Conservation (phyloP, 139 green algal species). For the Asterochloris erici region DNA sequence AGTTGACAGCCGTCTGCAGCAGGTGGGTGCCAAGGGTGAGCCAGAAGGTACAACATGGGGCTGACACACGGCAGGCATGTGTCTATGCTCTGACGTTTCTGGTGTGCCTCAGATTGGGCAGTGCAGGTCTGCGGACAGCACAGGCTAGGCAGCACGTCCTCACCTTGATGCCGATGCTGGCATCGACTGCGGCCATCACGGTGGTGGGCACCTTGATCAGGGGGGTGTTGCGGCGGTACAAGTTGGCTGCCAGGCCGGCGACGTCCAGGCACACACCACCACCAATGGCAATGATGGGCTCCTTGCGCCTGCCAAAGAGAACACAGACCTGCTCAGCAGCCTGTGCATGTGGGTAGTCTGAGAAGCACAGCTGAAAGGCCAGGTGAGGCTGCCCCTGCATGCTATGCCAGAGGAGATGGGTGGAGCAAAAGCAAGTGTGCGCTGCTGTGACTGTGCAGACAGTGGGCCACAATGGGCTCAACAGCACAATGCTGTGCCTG, state of each 20-base stretch:
- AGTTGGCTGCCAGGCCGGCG: slow-evolving; percentile 39
- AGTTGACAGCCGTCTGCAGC: slow-evolving; percentile 47
- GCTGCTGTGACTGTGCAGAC: too few species aligned
- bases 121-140: too few species aligned
- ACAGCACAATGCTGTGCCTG: too few species aligned
- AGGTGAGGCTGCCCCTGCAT: background rate
- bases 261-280: slow-evolving; percentile 49
- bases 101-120: too few species aligned
- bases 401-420: background rate
- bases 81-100: too few species aligned
- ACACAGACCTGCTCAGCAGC: background rate
- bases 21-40: too few species aligned
- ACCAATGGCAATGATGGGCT: slow-evolving; percentile 54
- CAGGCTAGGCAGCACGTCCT: too few species aligned
- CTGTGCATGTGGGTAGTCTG: background rate
- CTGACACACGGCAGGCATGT: too few species aligned
- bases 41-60: too few species aligned
- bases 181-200: slow-evolving; percentile 52
- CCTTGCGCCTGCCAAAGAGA: slow-evolving; percentile 31
- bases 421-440: background rate
- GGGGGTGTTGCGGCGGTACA: slow-evolving; percentile 46
- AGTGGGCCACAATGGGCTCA: too few species aligned
- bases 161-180: slow-evolving; percentile 49
- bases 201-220: slow-evolving; percentile 60
- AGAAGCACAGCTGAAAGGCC: background rate